phyloP scores from a whole-genome alignment of 2,329 filamentous ascomycete species.

The Diaporthe caulivora region DNA sequence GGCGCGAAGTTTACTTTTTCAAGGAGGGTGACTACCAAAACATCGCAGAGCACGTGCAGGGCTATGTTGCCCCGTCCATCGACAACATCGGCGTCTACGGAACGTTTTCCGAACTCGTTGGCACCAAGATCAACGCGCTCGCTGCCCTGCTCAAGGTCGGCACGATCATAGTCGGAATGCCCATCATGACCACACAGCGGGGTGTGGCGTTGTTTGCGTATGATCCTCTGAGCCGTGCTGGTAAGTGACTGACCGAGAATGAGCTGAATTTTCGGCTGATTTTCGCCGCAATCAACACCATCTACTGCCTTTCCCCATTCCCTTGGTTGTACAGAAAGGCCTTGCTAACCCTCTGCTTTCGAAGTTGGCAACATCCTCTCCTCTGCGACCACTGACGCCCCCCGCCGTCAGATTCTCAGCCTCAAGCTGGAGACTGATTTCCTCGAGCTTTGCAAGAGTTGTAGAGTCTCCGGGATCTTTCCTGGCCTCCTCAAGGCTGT shows the following conservation, averaged over 20 bases:
- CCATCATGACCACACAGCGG: neutral
- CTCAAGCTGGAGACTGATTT: neutral
- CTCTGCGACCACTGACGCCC: neutral
- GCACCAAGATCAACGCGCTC: constrained; percentile 23
- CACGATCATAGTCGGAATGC: neutral
- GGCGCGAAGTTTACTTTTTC: neutral
- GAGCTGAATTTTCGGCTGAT: too few species aligned
- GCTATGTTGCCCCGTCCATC: neutral
- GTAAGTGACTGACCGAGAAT: neutral
- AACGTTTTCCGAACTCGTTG: neutral
- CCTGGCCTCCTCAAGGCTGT: neutral
- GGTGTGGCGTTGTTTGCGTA: neutral
- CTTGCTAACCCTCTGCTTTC: neutral
- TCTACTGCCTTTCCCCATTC: too few species aligned
- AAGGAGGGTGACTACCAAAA: neutral
- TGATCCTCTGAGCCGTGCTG: constrained; percentile 20
- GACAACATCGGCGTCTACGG: constrained; percentile 18
- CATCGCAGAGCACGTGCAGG: neutral
- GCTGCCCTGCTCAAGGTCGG: neutral
- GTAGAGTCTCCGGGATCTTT: neutral
- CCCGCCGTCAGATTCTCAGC: neutral
- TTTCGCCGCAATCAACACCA: too few species aligned
- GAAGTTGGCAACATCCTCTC: constrained; percentile 20
- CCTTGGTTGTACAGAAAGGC: neutral
- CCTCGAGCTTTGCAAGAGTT: neutral